These are phyloP conservation scores for Stachybotrys chartarum DNA, from an alignment of 2,329 filamentous ascomycete species.

Conservation along the genomic window DNA sequence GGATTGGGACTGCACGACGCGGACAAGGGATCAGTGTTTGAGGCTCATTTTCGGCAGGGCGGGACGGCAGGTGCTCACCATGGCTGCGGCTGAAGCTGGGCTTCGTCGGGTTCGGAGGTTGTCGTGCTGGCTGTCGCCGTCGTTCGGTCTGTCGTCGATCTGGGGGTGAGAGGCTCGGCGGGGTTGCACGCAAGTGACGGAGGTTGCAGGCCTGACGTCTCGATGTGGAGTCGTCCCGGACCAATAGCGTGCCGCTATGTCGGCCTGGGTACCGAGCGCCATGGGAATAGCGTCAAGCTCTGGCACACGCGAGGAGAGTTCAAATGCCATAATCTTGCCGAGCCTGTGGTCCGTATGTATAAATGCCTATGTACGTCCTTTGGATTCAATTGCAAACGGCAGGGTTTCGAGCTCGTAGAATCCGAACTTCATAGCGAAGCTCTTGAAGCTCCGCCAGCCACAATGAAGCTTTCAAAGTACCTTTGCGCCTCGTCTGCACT, in stretches of 20 bases:
- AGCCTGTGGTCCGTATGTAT: too few relatives aligned
- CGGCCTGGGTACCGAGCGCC: too few relatives aligned
- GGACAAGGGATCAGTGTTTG: background rate
- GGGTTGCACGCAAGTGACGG: background rate
- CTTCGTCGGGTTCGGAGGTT: slow-evolving; percentile 1
- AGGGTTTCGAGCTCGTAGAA: too few relatives aligned
- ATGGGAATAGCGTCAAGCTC: too few relatives aligned
- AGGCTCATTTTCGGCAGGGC: background rate
- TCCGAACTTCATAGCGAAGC: too few relatives aligned
- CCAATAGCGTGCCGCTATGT: background rate
- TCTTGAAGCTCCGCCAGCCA: background rate
- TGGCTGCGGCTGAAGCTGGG: slow-evolving; percentile 4
- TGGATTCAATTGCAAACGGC: too few relatives aligned
- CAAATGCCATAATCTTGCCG: too few relatives aligned
- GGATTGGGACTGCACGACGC: slow-evolving; percentile 70
- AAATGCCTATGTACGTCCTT: too few relatives aligned
- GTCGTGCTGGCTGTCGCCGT: background rate
- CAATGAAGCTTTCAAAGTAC: background rate
- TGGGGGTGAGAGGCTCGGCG: background rate
- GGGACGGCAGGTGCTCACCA: slow-evolving; percentile 1
- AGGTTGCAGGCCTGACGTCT: background rate
- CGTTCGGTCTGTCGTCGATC: background rate
- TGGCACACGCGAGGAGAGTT: too few relatives aligned
- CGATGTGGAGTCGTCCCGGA: background rate
- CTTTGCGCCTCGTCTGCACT: too few relatives aligned